Evolutionary conservation across 1,284 basidiomycete genomes (phyloP).

Genomic region (Ustilago nuda): DNA sequence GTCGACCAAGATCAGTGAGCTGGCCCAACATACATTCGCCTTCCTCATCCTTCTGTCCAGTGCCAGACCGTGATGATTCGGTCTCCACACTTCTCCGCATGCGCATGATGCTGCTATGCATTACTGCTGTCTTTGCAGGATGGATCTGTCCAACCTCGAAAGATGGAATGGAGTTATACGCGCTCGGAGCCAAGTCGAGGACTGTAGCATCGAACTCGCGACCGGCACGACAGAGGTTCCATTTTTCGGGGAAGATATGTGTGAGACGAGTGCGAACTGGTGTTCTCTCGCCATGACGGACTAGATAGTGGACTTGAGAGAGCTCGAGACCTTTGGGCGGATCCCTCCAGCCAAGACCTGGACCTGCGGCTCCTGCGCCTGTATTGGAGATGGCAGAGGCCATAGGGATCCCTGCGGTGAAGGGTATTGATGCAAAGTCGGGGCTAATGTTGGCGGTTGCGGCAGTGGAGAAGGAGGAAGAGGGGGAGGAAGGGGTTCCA

Average conservation of each 20-base stretch:
- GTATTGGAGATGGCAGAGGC: conserved; percentile 35
- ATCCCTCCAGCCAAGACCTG: conserved; percentile 55
- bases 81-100: conserved; percentile 56
- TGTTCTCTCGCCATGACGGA: conserved; percentile 66
- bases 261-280: conserved; percentile 64
- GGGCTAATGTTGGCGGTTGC: neutral
- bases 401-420: conserved; percentile 46
- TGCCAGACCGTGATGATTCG: conserved; percentile 25
- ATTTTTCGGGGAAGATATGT: conserved; percentile 57
- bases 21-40: conserved; percentile 76
- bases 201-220: conserved; percentile 59
- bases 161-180: conserved; percentile 24
- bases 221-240: conserved; percentile 65
- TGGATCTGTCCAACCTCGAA: conserved; percentile 37
- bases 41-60: conserved; percentile 32
- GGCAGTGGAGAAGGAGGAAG: neutral
- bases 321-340: conserved; percentile 58
- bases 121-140: conserved; percentile 26
- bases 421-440: conserved; percentile 21
- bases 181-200: conserved; percentile 37
- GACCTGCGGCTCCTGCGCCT: conserved; percentile 46
- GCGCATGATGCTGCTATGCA: conserved; percentile 41
- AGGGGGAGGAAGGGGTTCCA: neutral
- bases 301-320: conserved; percentile 61
- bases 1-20: conserved; percentile 80